These are phyloP conservation scores for Saccharomycopsis babjevae DNA, from an alignment of 805 yeast genomes.

Conservation along the genomic window DNA sequence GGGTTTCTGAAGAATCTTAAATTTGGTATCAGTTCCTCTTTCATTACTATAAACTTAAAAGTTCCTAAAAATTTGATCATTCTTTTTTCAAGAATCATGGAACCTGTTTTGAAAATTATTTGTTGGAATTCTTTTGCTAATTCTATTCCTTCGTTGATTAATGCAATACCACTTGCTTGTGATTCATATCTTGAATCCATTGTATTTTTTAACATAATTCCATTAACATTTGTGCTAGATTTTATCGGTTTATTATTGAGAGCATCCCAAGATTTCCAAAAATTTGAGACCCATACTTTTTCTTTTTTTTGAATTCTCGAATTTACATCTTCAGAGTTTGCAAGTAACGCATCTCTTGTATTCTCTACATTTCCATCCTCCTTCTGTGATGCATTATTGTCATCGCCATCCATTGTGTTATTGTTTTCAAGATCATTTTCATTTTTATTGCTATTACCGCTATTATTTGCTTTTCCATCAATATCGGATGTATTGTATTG, in stretches of 20 bases:
- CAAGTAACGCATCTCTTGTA: slow-evolving; percentile 3
- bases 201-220: slow-evolving; percentile 14
- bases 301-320: slow-evolving; percentile 33
- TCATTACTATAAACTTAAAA: slow-evolving; percentile 77
- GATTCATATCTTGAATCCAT: neutral
- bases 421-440: slow-evolving; percentile 5
- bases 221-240: neutral
- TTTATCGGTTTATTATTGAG: slow-evolving; percentile 19
- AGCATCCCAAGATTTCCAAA: slow-evolving; percentile 63
- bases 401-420: slow-evolving; percentile 23
- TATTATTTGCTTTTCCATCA: slow-evolving; percentile 14
- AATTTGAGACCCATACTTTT: slow-evolving; percentile 64
- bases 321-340: slow-evolving; percentile 13
- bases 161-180: slow-evolving; percentile 33
- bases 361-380: slow-evolving; percentile 14
- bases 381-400: slow-evolving; percentile 19
- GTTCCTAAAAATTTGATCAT: slow-evolving; percentile 68
- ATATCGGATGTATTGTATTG: slow-evolving; percentile 32
- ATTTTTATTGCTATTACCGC: slow-evolving; percentile 1
- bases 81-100: slow-evolving; percentile 77
- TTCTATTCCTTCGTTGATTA: slow-evolving; percentile 59
- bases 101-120: slow-evolving; percentile 77
- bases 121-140: slow-evolving; percentile 79
- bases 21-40: slow-evolving; percentile 66
- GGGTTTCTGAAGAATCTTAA: slow-evolving; percentile 75